Base-by-base conservation (phyloP, 768 basidiomycete genomes). In the Cubamyces lactineus region DNA sequence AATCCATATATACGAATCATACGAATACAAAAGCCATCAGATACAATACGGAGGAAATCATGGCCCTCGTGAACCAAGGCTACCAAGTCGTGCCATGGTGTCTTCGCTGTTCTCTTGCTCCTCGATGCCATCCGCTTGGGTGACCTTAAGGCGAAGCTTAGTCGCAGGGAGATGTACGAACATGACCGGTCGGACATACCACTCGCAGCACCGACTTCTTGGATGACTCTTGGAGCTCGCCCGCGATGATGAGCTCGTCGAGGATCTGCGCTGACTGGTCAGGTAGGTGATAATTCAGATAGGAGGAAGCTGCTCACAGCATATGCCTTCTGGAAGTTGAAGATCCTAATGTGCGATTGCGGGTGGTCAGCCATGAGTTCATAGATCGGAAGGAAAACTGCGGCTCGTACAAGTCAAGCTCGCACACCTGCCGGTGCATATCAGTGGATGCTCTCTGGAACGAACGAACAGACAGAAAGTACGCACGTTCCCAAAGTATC, bases 251-350 rank as follows among this genome's bases (percentile, higher is more conserved):
- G 45, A 98, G 81, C 74, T 98, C 96, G 70, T 98, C 96, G 40
- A 98, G 78, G 61, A 98, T 86, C 89, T 92, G 54, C 12, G 40
- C 40, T 0, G 13, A 1, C 34, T 24, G 5, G 57, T 58, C 19
- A 21, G 40, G 38, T n/a, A n/a, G 23, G 41, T 16, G 5, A 40
- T 17, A 24, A 55, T 7, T 41, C 3, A 2, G 23, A 13, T 51
- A 13, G 24, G n/a, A n/a, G 13, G 45, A 28, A 47, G 19, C 17
- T 41, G 71, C 79, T 47, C 42, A 92, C 95, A 4, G 92, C 86
- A 72, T 94, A 97, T 1, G 96, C 96, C 74, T 94, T 92, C 72
- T 98, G 92, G 73, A 98, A 98, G 78, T 97, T 97, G 84, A 97
- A 98, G 67, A 98, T 96, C 55, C 93, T 95, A 67, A 34, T 19